These are phyloP conservation scores for Penicillium freii DNA, from an alignment of 2,329 filamentous ascomycete genomes.

Conservation along the genomic window DNA sequence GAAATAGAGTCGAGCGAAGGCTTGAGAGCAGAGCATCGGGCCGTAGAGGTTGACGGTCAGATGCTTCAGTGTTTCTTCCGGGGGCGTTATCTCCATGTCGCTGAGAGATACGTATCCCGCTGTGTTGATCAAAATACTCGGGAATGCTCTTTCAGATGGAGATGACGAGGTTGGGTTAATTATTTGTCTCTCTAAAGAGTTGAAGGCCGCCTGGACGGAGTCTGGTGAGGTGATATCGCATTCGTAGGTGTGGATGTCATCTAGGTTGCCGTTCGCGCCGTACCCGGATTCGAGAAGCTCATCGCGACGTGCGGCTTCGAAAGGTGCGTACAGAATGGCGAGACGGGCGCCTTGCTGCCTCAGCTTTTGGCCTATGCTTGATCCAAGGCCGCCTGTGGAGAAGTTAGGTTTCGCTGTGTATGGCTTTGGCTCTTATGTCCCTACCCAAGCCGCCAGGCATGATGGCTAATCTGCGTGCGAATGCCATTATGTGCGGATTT, in stretches of 20 bases:
- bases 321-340: conserved; percentile 50
- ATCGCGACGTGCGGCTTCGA: conserved; percentile 42
- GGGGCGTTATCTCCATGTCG: conserved; percentile 44
- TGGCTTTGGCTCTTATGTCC: not conserved
- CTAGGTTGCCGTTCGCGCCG: conserved; percentile 19
- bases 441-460: conserved; percentile 46
- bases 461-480: conserved; percentile 42
- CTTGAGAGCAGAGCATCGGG: conserved; percentile 47
- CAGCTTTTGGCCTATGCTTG: conserved; percentile 44
- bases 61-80: conserved; percentile 46
- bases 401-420: conserved; percentile 12
- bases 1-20: conserved; percentile 46
- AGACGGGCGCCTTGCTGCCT: conserved; percentile 43
- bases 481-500: conserved; percentile 27
- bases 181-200: conserved; percentile 33
- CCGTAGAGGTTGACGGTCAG: conserved; percentile 47
- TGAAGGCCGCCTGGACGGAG: conserved; percentile 47
- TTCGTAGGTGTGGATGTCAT: conserved; percentile 36
- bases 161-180: conserved; percentile 11
- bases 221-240: conserved; percentile 52
- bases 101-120: conserved; percentile 49
- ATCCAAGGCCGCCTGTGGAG: conserved; percentile 41
- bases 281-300: conserved; percentile 40
- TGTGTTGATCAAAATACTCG: conserved; percentile 44
- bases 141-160: conserved; percentile 29